Conservation (phyloP, 1,284 basidiomycete genomes). For the Peniophora sp. region DNA sequence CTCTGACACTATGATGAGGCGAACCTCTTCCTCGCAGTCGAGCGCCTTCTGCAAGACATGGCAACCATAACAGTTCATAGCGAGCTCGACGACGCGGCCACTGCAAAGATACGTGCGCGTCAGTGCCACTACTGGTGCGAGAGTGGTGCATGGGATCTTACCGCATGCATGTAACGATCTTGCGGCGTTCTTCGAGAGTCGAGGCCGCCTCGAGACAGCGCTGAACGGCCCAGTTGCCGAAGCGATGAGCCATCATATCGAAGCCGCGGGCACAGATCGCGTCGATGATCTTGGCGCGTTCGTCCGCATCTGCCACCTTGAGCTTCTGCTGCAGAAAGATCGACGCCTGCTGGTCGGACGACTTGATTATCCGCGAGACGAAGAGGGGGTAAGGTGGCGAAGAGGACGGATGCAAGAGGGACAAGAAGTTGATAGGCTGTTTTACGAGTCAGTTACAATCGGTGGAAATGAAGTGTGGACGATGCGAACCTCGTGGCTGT, state of each 20-base stretch:
- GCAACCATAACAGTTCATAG: conserved; percentile 80
- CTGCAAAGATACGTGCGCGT: conserved; percentile 25
- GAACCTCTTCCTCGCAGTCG: conserved; percentile 78
- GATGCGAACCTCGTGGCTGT: conserved; percentile 28
- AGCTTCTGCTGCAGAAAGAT: conserved; percentile 82
- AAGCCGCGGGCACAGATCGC: conserved; percentile 74
- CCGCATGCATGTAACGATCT: conserved; percentile 78
- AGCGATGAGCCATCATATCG: conserved; percentile 87
- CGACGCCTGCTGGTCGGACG: conserved; percentile 80
- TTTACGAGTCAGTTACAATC: neutral
- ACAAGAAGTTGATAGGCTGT: conserved; percentile 80
- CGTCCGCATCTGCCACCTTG: conserved; percentile 72
- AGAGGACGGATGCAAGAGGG: conserved; percentile 72
- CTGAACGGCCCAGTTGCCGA: conserved; percentile 84
- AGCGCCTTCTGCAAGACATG: conserved; percentile 84
- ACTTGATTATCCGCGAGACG: conserved; percentile 75
- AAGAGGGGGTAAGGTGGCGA: conserved; percentile 74
- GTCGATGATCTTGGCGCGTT: conserved; percentile 73
- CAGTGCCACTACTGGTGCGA: neutral
- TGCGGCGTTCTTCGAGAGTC: conserved; percentile 60
- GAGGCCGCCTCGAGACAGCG: conserved; percentile 72
- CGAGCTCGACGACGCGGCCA: conserved; percentile 73
- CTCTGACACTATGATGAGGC: conserved; percentile 72
- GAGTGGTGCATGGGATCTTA: conserved; percentile 19
- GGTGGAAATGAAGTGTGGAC: neutral